These are phyloP conservation scores for Byssochlamys sp. DNA, from an alignment of 2,329 filamentous ascomycete genomes.

Conservation along the genomic window DNA sequence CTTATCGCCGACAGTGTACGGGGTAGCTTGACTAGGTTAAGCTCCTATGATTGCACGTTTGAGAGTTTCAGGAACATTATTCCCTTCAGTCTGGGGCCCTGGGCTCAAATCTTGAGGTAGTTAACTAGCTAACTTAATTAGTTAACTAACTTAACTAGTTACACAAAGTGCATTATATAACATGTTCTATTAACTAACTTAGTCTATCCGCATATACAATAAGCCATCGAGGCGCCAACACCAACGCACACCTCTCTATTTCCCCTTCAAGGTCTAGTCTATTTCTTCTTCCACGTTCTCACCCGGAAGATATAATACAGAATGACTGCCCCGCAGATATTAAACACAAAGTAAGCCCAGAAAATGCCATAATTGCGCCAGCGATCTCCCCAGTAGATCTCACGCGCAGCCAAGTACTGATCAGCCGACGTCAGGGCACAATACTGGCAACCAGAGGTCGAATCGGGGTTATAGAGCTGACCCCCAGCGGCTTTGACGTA, in stretches of 20 bases:
- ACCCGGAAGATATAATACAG: conserved; percentile 35
- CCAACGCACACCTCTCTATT: not conserved
- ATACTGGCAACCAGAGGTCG: conserved; percentile 50
- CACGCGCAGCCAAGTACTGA: conserved; percentile 43
- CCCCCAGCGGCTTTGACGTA: conserved; percentile 47
- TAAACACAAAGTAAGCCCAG: conserved; percentile 46
- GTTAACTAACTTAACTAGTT: too few relatives aligned
- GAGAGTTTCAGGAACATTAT: too few relatives aligned
- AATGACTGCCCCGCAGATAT: conserved; percentile 39
- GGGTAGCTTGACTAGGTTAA: too few relatives aligned
- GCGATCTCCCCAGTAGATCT: conserved; percentile 34
- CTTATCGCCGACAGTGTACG: too few relatives aligned
- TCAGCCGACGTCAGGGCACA: conserved; percentile 29
- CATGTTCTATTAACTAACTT: too few relatives aligned
- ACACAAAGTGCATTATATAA: too few relatives aligned
- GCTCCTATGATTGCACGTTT: too few relatives aligned
- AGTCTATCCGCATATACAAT: too few relatives aligned
- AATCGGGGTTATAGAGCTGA: conserved; percentile 53
- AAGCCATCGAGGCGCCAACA: too few relatives aligned
- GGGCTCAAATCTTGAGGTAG: too few relatives aligned
- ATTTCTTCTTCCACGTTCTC: not conserved
- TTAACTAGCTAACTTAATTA: too few relatives aligned
- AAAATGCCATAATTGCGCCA: conserved; percentile 50
- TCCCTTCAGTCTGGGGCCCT: too few relatives aligned
- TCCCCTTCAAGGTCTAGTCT: not conserved